Base-by-base conservation (phyloP, 108 stramenopile genomes). In the Skeletonema grethae region DNA sequence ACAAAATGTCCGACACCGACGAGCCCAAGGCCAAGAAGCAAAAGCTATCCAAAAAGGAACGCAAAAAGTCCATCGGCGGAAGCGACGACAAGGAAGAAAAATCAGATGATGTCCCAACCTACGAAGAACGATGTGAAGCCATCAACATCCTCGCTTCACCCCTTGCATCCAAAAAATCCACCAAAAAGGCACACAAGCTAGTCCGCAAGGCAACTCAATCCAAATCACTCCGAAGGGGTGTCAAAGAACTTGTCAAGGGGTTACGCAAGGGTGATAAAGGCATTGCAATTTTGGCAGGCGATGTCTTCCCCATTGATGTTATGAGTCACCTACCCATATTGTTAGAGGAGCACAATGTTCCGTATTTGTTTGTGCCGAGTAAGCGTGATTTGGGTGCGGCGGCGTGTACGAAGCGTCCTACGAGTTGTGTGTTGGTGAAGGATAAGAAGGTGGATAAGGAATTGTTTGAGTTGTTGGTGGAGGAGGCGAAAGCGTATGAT, bases 181-280 rank as follows among this genome's bases (percentile, higher is more conserved):
- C 96, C 20, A 99, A 99, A 79, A 96, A 95, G 67, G 79, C 91
- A 15, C 96, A 97, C 90, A 99, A 99, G 80, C 79, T 98, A 20
- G 98, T 99, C 9, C 95, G 95, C 58, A 98, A 98, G 90, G 97
- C 94, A 4, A 73, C 88, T 20, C 62, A 76, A 55, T 83, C 88
- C 57, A 97, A 97, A 79, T 84, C 82, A 20, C 84, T 97, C 41
- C 94, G 97, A 24, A 75, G 97, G 62, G 97, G 97, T 28, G 98
- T 99, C 36, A 99, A 99, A 79, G 99, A 99, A 84, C 95, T 99
- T 32, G 93, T 97, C 57, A 99, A 99, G 85, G 97, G 95, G 30
- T 43, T 99, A 11, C 91, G 98, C 30, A 98, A 99, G 83, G 97
- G 97, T 7, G 95, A 95, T 41, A 95, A 83, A 62, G 99, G 99